Base-by-base conservation (phyloP, 2,329 filamentous ascomycete genomes). In the Pseudogymnoascus destructans region DNA sequence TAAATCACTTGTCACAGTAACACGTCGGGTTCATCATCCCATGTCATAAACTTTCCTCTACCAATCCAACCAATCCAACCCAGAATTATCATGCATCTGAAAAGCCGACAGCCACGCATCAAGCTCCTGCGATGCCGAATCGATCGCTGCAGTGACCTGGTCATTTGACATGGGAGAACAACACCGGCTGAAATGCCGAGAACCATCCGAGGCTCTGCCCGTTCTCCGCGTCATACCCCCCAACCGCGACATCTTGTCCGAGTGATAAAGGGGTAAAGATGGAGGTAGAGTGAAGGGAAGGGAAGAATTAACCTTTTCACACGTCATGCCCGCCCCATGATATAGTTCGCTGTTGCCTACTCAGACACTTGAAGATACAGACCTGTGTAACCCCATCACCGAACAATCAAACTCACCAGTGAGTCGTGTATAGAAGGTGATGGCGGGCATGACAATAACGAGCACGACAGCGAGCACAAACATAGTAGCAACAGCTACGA, bases 111-210 rank as follows among this genome's bases (percentile, higher is more conserved):
- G 36, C 49, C 58, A 64, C 9, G 36, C 65, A 7, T 81, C 78
- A 61, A 85, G 79, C 13, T 78, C 77, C 23, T 81, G 78, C 3
- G 78, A 81, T 0, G 81, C 79, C 61, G 80, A 78, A 64, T 83
- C 84, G 25, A 86, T 75, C 3, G 82, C 80, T 62, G 85, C 81
- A 4, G 81, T 76, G 52, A 86, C 83, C 66, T 87, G 82, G 59
- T 84, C 77, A 59, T 85, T 81, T 0, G 83, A 86, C 84, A 87
- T 87, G 30, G 81, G 81, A 85, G 66, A 86, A 84, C 21, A 82
- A 80, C 19, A 85, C 64, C 3, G 79, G 74, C 60, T 80, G 77
- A n/a, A 61, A 25, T 7, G 54, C 54, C 13, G 57, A 21, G 49
- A 57, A 56, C 17, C 58, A 35, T 21, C 19, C 61, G 57, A 25